Evolutionary conservation across 2,329 filamentous ascomycete genomes (phyloP), one percentile per base, ranked within the genome.

Genomic region (Dothistroma septosporum): DNA sequence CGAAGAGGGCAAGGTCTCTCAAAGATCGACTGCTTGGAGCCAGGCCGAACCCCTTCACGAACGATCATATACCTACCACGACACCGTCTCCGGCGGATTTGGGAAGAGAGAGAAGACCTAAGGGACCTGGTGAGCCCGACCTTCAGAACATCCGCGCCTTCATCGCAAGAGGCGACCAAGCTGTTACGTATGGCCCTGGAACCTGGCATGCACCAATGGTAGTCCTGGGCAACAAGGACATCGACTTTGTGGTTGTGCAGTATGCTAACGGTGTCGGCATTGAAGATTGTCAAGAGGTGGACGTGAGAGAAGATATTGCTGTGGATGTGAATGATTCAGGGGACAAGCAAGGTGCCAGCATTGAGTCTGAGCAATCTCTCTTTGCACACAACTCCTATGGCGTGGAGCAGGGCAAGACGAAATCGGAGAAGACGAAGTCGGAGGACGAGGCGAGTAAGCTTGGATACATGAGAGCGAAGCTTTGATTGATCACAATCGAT

Each of bases 141-240:
- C 72, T 96, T 46, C 73, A 75, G 22, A 81, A 83, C 9, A 69
- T 96, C 44, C 83, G 81, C 66, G 93, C 92, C 0, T 99, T 97
- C 73, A 77, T 95, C 58, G 92, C 90, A 1, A 84, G 82, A 54
- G 87, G 86, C 2, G 82, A 83, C 24, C 91, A 96, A 78, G 92
- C 91, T 11, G 91, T 99, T 14, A 97, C 92, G 2, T 99, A 97
- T 74, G 91, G 85, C 1, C 87, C 90, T 1, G 94, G 91, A 5
- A 97, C 92, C 57, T 99, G 88, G 93, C 94, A 99, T 79, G 92
- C 93, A 63, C 94, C 94, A 0, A 97, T 99, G 93, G 89, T 92
- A 14, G 92, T 91, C 16, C 76, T 97, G 53, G 92, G 92, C 0
- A 74, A 77, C 49, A 77, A 79, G 57, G 81, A 86, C 21, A 80